Conservation (phyloP, 2,329 filamentous ascomycete species). For the Fusarium newnesense region DNA sequence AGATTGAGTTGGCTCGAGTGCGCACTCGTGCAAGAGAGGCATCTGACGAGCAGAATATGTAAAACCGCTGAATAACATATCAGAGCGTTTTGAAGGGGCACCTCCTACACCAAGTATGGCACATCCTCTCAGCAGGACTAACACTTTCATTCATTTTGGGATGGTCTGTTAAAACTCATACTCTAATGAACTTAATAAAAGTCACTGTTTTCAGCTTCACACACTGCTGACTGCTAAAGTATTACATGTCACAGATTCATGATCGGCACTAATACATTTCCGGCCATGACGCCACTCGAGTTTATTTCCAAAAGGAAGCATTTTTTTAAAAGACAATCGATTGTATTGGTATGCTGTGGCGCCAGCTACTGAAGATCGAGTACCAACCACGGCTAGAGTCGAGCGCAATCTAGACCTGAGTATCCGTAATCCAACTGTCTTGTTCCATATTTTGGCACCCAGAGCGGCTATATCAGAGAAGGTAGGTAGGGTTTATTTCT, state of each 20-base stretch:
- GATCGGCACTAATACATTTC: not conserved
- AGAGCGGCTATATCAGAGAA: too few species aligned
- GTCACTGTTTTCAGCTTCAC: not conserved
- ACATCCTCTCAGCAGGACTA: not conserved
- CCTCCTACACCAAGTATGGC: accelerated
- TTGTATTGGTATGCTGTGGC: not conserved
- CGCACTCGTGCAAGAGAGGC: not conserved
- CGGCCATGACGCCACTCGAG: not conserved
- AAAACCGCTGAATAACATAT: accelerated
- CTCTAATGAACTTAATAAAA: not conserved
- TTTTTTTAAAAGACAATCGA: too few species aligned
- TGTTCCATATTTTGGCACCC: too few species aligned
- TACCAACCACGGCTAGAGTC: not conserved
- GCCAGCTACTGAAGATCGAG: not conserved
- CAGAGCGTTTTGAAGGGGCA: too few species aligned
- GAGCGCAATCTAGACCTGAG: not conserved
- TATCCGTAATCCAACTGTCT: too few species aligned
- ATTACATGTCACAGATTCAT: not conserved
- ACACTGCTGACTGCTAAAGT: accelerated
- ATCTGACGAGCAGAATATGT: not conserved
- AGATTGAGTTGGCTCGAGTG: not conserved
- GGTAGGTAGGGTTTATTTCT: too few species aligned
- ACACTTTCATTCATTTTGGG: not conserved
- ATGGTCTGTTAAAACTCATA: not conserved
- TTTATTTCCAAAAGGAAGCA: not conserved